phyloP scores from a whole-genome alignment of 1,139 yeast genomes.

The Yamadazyma spencermartinsiae region DNA sequence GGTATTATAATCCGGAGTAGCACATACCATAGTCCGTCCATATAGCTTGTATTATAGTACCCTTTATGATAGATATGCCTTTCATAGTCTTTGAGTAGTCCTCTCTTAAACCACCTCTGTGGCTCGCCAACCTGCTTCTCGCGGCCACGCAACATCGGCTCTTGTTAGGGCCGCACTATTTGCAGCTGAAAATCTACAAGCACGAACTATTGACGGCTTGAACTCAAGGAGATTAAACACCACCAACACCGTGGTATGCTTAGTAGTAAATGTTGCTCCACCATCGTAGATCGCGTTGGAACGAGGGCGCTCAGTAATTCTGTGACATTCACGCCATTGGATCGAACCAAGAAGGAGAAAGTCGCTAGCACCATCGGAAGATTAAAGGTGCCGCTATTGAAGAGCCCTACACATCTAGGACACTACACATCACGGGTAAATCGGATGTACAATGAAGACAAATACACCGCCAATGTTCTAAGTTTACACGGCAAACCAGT shows the following conservation, averaged over 20 bases:
- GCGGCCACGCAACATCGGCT: too few species aligned
- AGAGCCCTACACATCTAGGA: conserved; percentile 78
- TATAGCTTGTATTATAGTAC: too few species aligned
- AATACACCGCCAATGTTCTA: conserved; percentile 62
- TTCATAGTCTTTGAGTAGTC: too few species aligned
- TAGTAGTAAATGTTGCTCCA: background rate
- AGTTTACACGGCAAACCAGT: conserved; percentile 29
- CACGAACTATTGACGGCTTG: too few species aligned
- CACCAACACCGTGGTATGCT: background rate
- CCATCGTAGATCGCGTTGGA: background rate
- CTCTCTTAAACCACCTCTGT: too few species aligned
- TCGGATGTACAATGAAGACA: conserved; percentile 79
- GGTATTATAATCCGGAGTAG: background rate
- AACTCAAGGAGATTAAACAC: too few species aligned
- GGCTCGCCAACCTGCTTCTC: too few species aligned
- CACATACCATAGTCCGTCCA: too few species aligned
- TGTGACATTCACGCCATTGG: conserved; percentile 18
- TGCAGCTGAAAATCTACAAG: too few species aligned
- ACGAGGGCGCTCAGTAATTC: conserved; percentile 19
- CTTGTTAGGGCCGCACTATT: too few species aligned
- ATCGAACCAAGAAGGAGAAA: conserved; percentile 1
- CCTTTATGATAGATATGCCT: too few species aligned
- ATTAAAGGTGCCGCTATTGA: conserved; percentile 54
- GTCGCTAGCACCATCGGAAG: conserved; percentile 21
- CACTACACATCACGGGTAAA: conserved; percentile 77